phyloP scores from a whole-genome alignment of 2,329 filamentous ascomycete species.

The Fusarium musae region DNA sequence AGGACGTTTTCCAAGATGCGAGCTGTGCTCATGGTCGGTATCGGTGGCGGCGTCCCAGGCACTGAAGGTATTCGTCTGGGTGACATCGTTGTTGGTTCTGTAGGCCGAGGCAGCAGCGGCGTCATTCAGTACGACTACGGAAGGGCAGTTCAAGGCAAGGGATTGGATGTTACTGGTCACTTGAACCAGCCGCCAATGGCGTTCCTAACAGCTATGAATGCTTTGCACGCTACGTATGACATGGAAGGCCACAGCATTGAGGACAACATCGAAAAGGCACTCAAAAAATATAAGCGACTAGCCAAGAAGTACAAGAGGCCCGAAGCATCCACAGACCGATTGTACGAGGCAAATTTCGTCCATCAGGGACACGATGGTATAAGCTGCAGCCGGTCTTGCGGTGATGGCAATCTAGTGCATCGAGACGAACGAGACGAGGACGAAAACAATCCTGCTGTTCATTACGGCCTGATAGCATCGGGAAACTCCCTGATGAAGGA shows the following conservation, averaged over 20 bases:
- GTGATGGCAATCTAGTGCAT: fast-evolving
- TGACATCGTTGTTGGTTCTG: neutral
- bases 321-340: no score
- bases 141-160: fast-evolving
- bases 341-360: fast-evolving
- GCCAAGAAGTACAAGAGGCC: neutral
- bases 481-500: fast-evolving
- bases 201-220: fast-evolving
- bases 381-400: fast-evolving
- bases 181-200: neutral
- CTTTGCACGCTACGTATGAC: fast-evolving
- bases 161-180: fast-evolving
- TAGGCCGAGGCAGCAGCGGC: fast-evolving
- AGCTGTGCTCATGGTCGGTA: neutral
- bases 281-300: fast-evolving
- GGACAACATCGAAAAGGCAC: fast-evolving
- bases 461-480: fast-evolving
- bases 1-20: fast-evolving
- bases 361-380: fast-evolving
- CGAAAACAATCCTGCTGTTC: neutral
- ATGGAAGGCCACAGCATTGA: neutral
- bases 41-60: fast-evolving
- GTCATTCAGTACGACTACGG: neutral
- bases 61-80: no score
- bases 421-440: fast-evolving